Percentiles rank a stretch among this genome's conserved stretches.
Evolutionary conservation across 2,329 filamentous ascomycete species (phyloP).

Genomic region (Ceratocystis diversiconidia): DNA sequence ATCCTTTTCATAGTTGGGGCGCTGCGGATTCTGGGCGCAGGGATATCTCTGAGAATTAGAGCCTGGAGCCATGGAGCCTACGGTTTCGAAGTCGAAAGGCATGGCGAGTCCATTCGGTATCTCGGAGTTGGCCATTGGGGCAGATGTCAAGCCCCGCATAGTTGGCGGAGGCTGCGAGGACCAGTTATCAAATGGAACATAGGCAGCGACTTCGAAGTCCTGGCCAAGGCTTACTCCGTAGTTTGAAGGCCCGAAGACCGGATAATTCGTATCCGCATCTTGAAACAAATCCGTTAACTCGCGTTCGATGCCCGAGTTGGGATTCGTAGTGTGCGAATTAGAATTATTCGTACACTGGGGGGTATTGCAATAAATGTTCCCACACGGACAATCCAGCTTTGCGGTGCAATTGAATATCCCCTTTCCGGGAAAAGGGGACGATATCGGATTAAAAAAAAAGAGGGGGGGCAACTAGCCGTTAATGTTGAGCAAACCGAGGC

Average conservation of each 20-base stretch:
- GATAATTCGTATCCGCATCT: constrained; percentile 3
- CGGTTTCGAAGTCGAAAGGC: not conserved
- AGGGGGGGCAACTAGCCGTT: constrained; percentile 10
- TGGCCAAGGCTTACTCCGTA: not conserved
- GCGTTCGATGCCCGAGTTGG: not conserved
- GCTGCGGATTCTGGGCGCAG: not conserved
- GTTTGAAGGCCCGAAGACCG: not conserved
- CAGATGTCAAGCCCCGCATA: not conserved
- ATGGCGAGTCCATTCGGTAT: not conserved
- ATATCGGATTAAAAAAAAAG: constrained; percentile 7
- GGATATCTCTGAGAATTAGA: not conserved
- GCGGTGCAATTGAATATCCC: constrained; percentile 9
- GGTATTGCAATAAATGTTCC: constrained; percentile 10
- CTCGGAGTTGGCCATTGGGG: not conserved
- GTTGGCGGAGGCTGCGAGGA: not conserved
- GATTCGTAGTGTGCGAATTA: constrained; percentile 8
- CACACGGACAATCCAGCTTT: constrained; percentile 15
- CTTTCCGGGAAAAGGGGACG: constrained; percentile 16
- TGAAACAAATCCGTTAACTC: constrained; percentile 6
- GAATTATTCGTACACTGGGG: constrained; percentile 14
- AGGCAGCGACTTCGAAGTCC: not conserved
- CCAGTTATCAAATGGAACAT: not conserved
- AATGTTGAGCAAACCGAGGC: not conserved
- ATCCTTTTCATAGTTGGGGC: not conserved
- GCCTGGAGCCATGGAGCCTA: not conserved